Evolutionary conservation across 306 rosid genomes (phyloP).

Genomic region (Cucumis sativus): DNA sequence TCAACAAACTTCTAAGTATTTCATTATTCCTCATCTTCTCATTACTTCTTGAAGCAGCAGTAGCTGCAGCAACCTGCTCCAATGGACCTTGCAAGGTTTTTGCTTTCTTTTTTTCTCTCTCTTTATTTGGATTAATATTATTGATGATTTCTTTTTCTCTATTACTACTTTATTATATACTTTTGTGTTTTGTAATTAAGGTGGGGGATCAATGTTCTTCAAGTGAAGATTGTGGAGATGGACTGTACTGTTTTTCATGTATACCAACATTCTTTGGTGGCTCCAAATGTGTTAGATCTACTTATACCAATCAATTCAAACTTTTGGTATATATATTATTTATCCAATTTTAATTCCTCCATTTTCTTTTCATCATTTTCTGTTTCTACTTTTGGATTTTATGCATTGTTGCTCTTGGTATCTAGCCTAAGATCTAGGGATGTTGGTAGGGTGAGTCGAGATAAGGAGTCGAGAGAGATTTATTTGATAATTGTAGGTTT

Average conservation of each 20-base stretch:
- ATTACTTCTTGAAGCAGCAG: not conserved
- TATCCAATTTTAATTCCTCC: not conserved
- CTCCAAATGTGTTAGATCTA: slow-evolving; percentile 60
- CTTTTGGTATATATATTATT: slow-evolving; percentile 47
- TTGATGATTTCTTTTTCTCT: not conserved
- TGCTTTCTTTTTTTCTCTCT: no score
- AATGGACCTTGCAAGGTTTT: slow-evolving; percentile 51
- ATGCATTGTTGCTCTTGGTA: no score
- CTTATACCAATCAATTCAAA: slow-evolving; percentile 56
- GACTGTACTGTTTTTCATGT: slow-evolving; percentile 51
- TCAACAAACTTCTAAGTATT: not conserved
- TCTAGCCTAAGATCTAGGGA: no score
- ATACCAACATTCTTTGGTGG: slow-evolving; percentile 29
- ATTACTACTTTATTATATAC: not conserved
- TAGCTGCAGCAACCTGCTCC: slow-evolving; percentile 29
- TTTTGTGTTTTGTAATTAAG: not conserved
- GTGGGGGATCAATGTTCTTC: slow-evolving; percentile 39
- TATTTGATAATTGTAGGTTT: no score
- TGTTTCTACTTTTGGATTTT: no score
- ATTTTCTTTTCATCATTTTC: not conserved
- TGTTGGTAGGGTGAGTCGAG: no score
- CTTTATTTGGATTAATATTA: not conserved
- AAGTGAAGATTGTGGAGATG: slow-evolving; percentile 53
- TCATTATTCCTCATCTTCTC: slow-evolving; percentile 10
- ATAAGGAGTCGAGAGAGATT: no score